These are phyloP conservation scores for Skeletonema tropicum DNA, from an alignment of 108 stramenopile species.

Conservation along the genomic window DNA sequence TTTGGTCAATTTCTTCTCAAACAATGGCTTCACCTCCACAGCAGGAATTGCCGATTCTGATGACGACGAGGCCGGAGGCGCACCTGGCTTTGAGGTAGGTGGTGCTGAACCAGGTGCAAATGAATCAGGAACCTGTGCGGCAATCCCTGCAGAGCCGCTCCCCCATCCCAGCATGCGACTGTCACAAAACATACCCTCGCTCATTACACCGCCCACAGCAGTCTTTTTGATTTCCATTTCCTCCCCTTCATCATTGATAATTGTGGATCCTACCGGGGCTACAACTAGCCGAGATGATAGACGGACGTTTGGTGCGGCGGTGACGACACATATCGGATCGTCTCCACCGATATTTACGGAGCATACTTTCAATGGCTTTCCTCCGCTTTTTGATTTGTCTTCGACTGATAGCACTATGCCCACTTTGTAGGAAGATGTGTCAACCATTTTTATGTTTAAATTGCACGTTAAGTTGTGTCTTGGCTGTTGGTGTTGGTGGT, in stretches of 20 bases:
- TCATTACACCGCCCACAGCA: conserved; percentile 76
- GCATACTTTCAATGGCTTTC: conserved; percentile 42
- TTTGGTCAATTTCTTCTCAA: conserved; percentile 88
- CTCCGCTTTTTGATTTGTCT: conserved; percentile 19
- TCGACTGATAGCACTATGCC: conserved; percentile 66
- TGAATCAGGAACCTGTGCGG: conserved; percentile 73
- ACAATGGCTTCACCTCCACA: conserved; percentile 59
- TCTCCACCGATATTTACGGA: conserved; percentile 49
- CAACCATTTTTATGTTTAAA: conserved; percentile 35
- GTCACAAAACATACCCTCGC: conserved; percentile 94
- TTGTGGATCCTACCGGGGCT: conserved; percentile 66
- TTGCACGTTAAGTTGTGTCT: too few relatives aligned
- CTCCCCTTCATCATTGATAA: conserved; percentile 70
- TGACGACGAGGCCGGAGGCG: conserved; percentile 17
- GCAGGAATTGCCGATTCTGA: conserved; percentile 3
- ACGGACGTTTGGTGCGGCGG: conserved; percentile 79
- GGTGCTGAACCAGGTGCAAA: conserved; percentile 65
- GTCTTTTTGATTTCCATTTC: conserved; percentile 71
- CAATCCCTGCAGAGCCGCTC: conserved; percentile 76
- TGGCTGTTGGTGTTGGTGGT: too few relatives aligned
- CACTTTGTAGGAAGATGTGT: conserved; percentile 82
- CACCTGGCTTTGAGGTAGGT: conserved; percentile 78
- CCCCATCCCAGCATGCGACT: conserved; percentile 87
- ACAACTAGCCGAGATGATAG: conserved; percentile 77
- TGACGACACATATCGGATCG: conserved; percentile 71